Percentiles rank a stretch among this genome's conserved stretches.
Conservation (phyloP, 1,284 basidiomycete genomes). For the Ganoderma multipileum region DNA sequence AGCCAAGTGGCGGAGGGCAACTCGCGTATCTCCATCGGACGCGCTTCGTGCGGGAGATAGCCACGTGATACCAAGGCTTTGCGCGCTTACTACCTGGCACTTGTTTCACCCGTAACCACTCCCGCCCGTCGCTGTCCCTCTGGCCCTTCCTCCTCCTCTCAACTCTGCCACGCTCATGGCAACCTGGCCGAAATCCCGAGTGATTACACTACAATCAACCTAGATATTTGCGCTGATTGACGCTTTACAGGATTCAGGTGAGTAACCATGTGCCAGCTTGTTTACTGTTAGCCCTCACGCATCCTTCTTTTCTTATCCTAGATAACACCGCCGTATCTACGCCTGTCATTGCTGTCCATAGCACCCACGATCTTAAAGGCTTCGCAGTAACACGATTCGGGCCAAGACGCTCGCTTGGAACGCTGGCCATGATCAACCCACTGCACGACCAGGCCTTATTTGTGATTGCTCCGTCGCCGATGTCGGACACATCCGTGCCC, state of each 20-base stretch:
- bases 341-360: neutral
- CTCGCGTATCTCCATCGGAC: neutral
- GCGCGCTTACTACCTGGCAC: neutral
- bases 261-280: neutral
- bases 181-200: neutral
- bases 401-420: neutral
- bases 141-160: neutral
- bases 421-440: neutral
- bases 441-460: too few relatives aligned
- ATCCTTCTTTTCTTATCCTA: neutral
- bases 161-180: neutral
- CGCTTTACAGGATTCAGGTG: neutral
- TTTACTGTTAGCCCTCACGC: neutral
- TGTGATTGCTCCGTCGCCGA: too few relatives aligned
- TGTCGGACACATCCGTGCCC: too few relatives aligned
- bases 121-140: neutral
- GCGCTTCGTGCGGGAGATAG: neutral
- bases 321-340: neutral
- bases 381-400: neutral
- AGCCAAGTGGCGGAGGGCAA: constrained; percentile 3
- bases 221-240: neutral
- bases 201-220: too few relatives aligned
- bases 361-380: neutral
- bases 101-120: neutral
- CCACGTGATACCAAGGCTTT: neutral